Percentiles rank a stretch among this genome's conserved stretches.
phyloP scores from a whole-genome alignment of 2,329 filamentous ascomycete genomes.

The Beauveria bassiana region DNA sequence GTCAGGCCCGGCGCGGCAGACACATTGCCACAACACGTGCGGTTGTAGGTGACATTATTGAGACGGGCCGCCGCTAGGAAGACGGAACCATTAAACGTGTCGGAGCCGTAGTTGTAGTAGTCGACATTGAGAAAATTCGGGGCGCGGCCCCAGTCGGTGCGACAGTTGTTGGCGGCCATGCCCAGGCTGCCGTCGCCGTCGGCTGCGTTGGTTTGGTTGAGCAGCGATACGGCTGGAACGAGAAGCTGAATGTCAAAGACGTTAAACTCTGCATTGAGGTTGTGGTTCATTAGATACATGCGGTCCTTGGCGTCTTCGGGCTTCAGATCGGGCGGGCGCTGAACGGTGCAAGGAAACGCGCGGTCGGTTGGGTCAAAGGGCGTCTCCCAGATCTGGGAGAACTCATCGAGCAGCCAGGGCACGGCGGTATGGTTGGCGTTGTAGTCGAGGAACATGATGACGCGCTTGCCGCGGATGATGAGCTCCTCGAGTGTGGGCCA shows the following conservation, averaged over 20 bases:
- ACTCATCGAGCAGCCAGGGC: conserved; percentile 83
- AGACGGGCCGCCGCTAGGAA: conserved; percentile 63
- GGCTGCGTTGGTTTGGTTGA: conserved; percentile 66
- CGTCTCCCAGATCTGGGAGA: conserved; percentile 84
- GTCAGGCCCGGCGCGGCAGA: conserved; percentile 20
- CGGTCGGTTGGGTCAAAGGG: conserved; percentile 64
- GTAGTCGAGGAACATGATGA: conserved; percentile 80
- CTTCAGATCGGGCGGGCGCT: conserved; percentile 64
- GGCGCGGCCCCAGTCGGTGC: conserved; percentile 52
- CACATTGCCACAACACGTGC: conserved; percentile 45
- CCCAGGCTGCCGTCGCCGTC: conserved; percentile 61
- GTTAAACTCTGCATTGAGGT: conserved; percentile 71
- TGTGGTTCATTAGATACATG: conserved; percentile 84
- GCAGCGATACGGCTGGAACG: conserved; percentile 61
- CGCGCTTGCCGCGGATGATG: conserved; percentile 62
- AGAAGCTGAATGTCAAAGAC: conserved; percentile 56
- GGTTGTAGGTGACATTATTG: conserved; percentile 65
- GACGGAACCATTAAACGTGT: conserved; percentile 56
- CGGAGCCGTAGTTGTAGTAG: conserved; percentile 65
- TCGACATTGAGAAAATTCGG: conserved; percentile 79
- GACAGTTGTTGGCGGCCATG: conserved; percentile 54
- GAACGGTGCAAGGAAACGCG: conserved; percentile 67
- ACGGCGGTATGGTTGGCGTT: conserved; percentile 68
- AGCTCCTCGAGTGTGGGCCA: conserved; percentile 80
- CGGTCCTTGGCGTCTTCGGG: conserved; percentile 47